Conservation (phyloP, 192 early-diverging fungal species). For the Backusella sp. region DNA sequence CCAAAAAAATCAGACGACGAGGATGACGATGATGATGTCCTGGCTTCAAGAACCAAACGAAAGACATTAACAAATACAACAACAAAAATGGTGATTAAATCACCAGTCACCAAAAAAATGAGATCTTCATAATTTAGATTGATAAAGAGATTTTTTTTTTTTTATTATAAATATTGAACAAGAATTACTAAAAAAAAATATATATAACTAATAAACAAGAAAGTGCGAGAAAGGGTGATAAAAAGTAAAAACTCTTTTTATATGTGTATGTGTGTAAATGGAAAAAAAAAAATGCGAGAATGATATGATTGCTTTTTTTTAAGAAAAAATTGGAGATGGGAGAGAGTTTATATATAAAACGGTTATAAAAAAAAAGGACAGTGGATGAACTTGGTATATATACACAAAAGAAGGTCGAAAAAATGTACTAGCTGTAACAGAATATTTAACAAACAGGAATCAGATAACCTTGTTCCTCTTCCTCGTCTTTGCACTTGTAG, state of each 20-base stretch:
- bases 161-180: neutral
- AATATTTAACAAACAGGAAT: slow-evolving; percentile 12
- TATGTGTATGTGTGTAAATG: no score
- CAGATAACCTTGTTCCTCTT: slow-evolving; percentile 18
- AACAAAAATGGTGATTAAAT: slow-evolving; percentile 9
- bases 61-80: slow-evolving; percentile 3
- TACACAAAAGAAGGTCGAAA: slow-evolving; percentile 2
- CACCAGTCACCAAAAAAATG: slow-evolving; percentile 5
- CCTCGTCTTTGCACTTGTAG: slow-evolving; percentile 16
- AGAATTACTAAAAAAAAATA: neutral
- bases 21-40: slow-evolving; percentile 8
- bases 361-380: no score
- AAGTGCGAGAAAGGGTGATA: neutral
- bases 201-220: neutral
- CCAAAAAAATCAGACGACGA: slow-evolving; percentile 8
- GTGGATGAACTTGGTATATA: neutral
- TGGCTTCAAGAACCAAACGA: neutral
- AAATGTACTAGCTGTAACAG: neutral
- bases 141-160: neutral
- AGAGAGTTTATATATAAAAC: neutral
- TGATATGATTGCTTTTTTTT: neutral
- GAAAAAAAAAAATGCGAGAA: no score
- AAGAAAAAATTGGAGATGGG: neutral
- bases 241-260: neutral
- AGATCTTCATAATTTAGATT: neutral